phyloP scores from a whole-genome alignment of 2,329 filamentous ascomycete genomes.

The Colletotrichum cereale region DNA sequence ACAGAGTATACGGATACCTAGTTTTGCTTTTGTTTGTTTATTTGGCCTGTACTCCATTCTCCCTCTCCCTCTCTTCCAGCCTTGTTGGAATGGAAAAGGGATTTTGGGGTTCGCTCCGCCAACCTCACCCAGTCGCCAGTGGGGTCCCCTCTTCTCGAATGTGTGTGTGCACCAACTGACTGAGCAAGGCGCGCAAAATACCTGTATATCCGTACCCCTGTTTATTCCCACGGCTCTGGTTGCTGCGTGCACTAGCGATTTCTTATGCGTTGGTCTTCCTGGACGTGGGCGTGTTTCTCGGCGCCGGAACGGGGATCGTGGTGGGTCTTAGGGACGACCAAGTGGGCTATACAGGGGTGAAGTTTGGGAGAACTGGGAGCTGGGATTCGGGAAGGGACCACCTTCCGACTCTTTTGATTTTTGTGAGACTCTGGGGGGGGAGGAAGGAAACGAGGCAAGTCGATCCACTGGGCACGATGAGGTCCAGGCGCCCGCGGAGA shows the following conservation, averaged over 20 bases:
- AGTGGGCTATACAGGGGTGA: not conserved
- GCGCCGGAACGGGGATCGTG: slow-evolving; percentile 7
- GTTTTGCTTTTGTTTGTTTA: not conserved
- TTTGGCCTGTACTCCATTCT: not conserved
- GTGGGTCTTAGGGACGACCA: not conserved
- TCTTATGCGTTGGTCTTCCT: slow-evolving; percentile 12
- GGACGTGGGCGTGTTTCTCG: not conserved
- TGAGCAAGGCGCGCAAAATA: not conserved
- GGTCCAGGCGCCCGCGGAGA: slow-evolving; percentile 20
- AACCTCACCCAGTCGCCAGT: not conserved
- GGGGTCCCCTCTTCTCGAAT: not conserved
- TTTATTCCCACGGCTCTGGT: slow-evolving; percentile 6
- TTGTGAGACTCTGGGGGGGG: not conserved
- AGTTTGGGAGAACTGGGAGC: not conserved
- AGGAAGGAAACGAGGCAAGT: not conserved
- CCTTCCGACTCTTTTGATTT: not conserved
- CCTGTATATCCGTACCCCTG: not conserved
- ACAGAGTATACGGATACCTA: too few relatives aligned
- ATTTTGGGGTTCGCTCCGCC: not conserved
- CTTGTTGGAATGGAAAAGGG: not conserved
- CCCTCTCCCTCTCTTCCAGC: not conserved
- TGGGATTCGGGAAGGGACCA: slow-evolving; percentile 4
- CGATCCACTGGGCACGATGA: slow-evolving; percentile 15
- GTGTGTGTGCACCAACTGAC: not conserved
- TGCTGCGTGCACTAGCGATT: slow-evolving; percentile 7